phyloP scores from a whole-genome alignment of 495 filamentous ascomycete species.

The Arthonia radiata region DNA sequence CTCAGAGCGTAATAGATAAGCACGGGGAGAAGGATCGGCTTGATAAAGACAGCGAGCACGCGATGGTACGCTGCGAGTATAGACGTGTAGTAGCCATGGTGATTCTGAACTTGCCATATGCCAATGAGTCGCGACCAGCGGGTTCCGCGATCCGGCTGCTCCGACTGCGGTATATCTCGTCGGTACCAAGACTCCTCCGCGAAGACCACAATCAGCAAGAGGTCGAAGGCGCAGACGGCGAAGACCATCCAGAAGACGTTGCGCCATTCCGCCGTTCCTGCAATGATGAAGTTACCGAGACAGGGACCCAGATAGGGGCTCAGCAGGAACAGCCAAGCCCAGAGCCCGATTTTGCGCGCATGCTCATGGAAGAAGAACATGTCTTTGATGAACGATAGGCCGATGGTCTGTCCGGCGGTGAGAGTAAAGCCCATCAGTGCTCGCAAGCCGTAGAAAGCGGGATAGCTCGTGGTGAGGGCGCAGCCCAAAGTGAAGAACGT shows the following conservation, averaged over 20 bases:
- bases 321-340: constrained; percentile 25
- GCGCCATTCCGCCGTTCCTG: constrained; percentile 6
- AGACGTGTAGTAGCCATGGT: constrained; percentile 19
- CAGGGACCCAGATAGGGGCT: constrained; percentile 36
- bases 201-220: constrained; percentile 24
- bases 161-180: constrained; percentile 18
- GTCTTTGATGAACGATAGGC: constrained; percentile 39
- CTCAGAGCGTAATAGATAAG: constrained; percentile 30
- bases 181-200: constrained; percentile 37
- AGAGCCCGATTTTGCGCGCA: constrained; percentile 36
- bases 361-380: constrained; percentile 43
- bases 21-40: constrained; percentile 23
- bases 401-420: constrained; percentile 26
- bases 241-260: constrained; percentile 8
- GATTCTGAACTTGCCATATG: constrained; percentile 19
- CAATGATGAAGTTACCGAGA: constrained; percentile 31
- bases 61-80: constrained; percentile 20
- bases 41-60: constrained; percentile 21
- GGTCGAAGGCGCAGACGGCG: constrained; percentile 11
- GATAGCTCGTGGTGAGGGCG: constrained; percentile 20
- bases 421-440: constrained; percentile 8
- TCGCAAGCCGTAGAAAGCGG: constrained; percentile 13
- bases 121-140: constrained; percentile 20
- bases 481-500: constrained; percentile 14
- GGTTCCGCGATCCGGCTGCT: constrained; percentile 19